Evolutionary conservation across 495 filamentous ascomycete species (phyloP).

Genomic region (Penicillium soppii): DNA sequence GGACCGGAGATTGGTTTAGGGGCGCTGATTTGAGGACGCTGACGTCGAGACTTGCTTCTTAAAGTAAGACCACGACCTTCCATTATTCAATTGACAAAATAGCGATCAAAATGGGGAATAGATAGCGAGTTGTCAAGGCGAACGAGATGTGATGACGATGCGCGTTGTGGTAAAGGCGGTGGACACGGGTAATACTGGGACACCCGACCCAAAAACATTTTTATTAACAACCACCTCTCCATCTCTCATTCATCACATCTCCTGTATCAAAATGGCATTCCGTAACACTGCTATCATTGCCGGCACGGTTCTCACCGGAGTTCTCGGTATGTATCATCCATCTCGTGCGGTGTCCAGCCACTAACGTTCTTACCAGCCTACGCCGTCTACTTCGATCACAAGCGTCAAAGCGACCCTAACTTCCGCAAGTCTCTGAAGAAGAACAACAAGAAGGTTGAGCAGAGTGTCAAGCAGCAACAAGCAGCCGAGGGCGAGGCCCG

Average conservation of each 20-base stretch:
- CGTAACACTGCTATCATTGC: slow-evolving; percentile 29
- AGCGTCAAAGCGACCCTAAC: slow-evolving; percentile 78
- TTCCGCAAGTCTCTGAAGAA: slow-evolving; percentile 85
- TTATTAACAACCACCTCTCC: slow-evolving; percentile 23
- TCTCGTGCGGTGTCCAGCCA: slow-evolving; percentile 4
- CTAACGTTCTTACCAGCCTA: slow-evolving; percentile 50
- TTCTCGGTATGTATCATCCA: slow-evolving; percentile 60
- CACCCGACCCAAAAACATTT: slow-evolving; percentile 41
- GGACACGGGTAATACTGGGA: slow-evolving; percentile 2
- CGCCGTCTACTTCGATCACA: slow-evolving; percentile 93
- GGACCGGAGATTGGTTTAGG: slow-evolving; percentile 75
- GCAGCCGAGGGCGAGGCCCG: slow-evolving; percentile 63
- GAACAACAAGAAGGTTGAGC: slow-evolving; percentile 73
- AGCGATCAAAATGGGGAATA: neutral
- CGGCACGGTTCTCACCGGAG: slow-evolving; percentile 71
- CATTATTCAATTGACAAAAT: slow-evolving; percentile 22
- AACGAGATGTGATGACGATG: slow-evolving; percentile 2
- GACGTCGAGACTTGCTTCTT: slow-evolving; percentile 77
- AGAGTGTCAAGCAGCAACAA: slow-evolving; percentile 74
- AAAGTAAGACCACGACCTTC: slow-evolving; percentile 78
- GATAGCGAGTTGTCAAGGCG: neutral
- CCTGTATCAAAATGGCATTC: slow-evolving; percentile 2
- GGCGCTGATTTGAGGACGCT: slow-evolving; percentile 75
- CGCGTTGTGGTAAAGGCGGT: slow-evolving; percentile 6
- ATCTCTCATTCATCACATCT: slow-evolving; percentile 27